Conservation (phyloP, 2,329 filamentous ascomycete genomes). For the Apiospora arundinis region DNA sequence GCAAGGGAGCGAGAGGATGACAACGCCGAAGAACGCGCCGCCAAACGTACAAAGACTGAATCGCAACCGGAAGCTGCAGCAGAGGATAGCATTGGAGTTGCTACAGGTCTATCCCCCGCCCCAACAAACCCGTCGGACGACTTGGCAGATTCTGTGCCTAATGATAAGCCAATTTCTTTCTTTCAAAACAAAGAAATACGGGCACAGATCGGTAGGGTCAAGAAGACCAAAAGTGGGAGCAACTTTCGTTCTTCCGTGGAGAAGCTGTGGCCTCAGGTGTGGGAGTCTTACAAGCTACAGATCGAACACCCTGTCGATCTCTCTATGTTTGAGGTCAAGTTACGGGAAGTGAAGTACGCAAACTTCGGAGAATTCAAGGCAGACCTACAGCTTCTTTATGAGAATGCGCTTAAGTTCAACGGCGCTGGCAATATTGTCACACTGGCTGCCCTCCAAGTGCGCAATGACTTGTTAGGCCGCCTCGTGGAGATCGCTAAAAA, state of each 20-base stretch:
- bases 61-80: conserved; percentile 42
- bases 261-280: conserved; percentile 75
- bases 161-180: conserved; percentile 53
- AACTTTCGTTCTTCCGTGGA: conserved; percentile 82
- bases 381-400: conserved; percentile 79
- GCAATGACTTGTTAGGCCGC: conserved; percentile 59
- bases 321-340: conserved; percentile 77
- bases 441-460: conserved; percentile 58
- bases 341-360: conserved; percentile 74
- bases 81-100: conserved; percentile 36
- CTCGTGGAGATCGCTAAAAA: conserved; percentile 49
- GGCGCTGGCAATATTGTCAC: conserved; percentile 78
- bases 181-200: conserved; percentile 46
- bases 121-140: conserved; percentile 32
- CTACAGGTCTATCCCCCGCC: conserved; percentile 28
- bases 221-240: conserved; percentile 82
- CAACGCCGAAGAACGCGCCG: conserved; percentile 66
- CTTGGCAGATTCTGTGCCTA: conserved; percentile 42
- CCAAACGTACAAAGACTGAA: conserved; percentile 83
- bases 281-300: conserved; percentile 72
- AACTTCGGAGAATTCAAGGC: conserved; percentile 74
- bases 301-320: conserved; percentile 86
- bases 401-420: conserved; percentile 85
- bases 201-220: conserved; percentile 73
- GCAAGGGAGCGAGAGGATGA: conserved; percentile 83